A percentile compares a stretch with the other conserved stretches of the same genome.
Conservation (phyloP, 1,139 yeast species). For the Diutina siamensis region DNA sequence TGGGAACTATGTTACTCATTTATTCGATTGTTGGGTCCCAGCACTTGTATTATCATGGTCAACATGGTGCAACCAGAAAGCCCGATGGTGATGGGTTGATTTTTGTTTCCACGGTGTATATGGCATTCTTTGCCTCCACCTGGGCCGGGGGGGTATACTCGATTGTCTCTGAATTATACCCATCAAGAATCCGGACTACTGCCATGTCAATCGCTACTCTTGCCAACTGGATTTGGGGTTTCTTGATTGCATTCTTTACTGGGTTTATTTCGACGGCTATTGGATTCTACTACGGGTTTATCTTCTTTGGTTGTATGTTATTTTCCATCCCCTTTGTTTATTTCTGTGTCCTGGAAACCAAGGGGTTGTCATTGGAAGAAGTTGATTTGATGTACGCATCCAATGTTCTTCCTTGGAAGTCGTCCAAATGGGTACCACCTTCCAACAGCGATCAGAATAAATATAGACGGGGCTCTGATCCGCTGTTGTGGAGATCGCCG, state of each 20-base stretch:
- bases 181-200: slow-evolving; percentile 68
- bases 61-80: slow-evolving; percentile 16
- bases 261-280: slow-evolving; percentile 47
- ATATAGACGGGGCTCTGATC: not conserved
- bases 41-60: slow-evolving; percentile 43
- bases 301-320: slow-evolving; percentile 50
- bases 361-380: slow-evolving; percentile 55
- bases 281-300: slow-evolving; percentile 57
- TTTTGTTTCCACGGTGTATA: slow-evolving; percentile 66
- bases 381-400: slow-evolving; percentile 51
- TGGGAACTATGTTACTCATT: slow-evolving; percentile 54
- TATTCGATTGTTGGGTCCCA: slow-evolving; percentile 60
- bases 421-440: slow-evolving; percentile 32
- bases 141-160: slow-evolving; percentile 86
- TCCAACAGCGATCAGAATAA: not conserved
- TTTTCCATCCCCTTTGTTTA: slow-evolving; percentile 49
- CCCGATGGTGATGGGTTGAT: slow-evolving; percentile 68
- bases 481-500: not conserved
- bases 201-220: slow-evolving; percentile 70
- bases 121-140: slow-evolving; percentile 73
- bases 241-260: slow-evolving; percentile 64
- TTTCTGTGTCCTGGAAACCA: slow-evolving; percentile 53
- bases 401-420: slow-evolving; percentile 33
- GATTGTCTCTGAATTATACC: slow-evolving; percentile 68
- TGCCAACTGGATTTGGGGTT: slow-evolving; percentile 73